phyloP scores from a whole-genome alignment of 75 land plant genomes.

The Pinus albicaulis region DNA sequence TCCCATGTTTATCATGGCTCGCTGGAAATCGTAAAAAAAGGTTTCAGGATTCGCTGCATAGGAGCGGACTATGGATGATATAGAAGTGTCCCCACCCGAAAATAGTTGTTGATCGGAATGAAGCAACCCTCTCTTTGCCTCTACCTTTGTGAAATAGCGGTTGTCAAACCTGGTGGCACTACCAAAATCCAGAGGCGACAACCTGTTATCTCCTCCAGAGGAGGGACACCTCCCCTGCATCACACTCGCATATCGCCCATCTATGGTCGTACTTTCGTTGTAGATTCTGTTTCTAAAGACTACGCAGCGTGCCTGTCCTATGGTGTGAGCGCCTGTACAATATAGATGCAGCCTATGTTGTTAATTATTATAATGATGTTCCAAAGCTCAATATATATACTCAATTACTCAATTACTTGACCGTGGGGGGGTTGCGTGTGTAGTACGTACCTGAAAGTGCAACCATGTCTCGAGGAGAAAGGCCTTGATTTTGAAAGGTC shows the following conservation, averaged over 20 bases:
- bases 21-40: slow-evolving; percentile 41
- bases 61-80: slow-evolving; percentile 28
- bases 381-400: too few species aligned
- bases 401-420: too few species aligned
- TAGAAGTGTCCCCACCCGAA: slow-evolving; percentile 30
- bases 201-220: slow-evolving; percentile 32
- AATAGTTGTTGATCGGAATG: slow-evolving; percentile 53
- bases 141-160: slow-evolving; percentile 47
- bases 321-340: slow-evolving; percentile 60
- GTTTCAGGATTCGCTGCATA: slow-evolving; percentile 20
- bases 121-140: slow-evolving; percentile 39
- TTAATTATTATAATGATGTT: too few species aligned
- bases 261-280: slow-evolving; percentile 55
- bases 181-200: slow-evolving; percentile 41
- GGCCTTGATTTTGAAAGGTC: slow-evolving; percentile 48
- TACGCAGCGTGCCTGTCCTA: slow-evolving; percentile 51
- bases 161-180: slow-evolving; percentile 50
- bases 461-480: slow-evolving; percentile 54
- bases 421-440: too few species aligned
- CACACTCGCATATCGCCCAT: slow-evolving; percentile 19
- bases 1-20: slow-evolving; percentile 73
- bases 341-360: too few species aligned
- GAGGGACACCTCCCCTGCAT: slow-evolving; percentile 39
- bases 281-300: slow-evolving; percentile 48
- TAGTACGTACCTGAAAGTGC: slow-evolving; percentile 62